A percentile compares a stretch with the other conserved stretches of the same genome.
phyloP scores from a whole-genome alignment of 2,329 filamentous ascomycete genomes.

The Monosporascus ibericus region DNA sequence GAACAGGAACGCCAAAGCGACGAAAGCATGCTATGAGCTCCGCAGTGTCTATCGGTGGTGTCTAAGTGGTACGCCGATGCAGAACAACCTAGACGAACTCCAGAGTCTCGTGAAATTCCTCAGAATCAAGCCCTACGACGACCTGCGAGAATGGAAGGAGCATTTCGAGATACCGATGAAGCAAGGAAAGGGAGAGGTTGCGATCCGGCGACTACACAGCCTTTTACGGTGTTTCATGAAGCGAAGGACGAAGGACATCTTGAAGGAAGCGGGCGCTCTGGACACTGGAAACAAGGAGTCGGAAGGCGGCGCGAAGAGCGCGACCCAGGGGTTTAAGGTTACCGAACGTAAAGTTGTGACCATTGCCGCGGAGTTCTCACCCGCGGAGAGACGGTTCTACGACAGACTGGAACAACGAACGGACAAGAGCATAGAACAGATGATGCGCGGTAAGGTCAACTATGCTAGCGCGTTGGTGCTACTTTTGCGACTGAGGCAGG shows the following conservation, averaged over 20 bases:
- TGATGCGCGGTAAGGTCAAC: slow-evolving; percentile 80
- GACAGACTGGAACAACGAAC: slow-evolving; percentile 75
- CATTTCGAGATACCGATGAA: slow-evolving; percentile 88
- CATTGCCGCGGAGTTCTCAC: slow-evolving; percentile 70
- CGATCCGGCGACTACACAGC: slow-evolving; percentile 78
- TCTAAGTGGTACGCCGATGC: slow-evolving; percentile 91
- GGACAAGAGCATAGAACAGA: slow-evolving; percentile 77
- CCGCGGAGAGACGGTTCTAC: slow-evolving; percentile 80
- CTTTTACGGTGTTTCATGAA: slow-evolving; percentile 95
- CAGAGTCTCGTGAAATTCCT: slow-evolving; percentile 92
- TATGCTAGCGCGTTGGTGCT: slow-evolving; percentile 93
- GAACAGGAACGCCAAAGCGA: slow-evolving; percentile 92
- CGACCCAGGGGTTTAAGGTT: slow-evolving; percentile 72
- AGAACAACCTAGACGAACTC: slow-evolving; percentile 95
- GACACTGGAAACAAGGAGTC: slow-evolving; percentile 65
- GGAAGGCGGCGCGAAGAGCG: slow-evolving; percentile 38
- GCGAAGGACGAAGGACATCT: slow-evolving; percentile 93
- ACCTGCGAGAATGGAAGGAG: slow-evolving; percentile 81
- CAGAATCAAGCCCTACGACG: slow-evolving; percentile 84
- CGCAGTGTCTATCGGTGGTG: slow-evolving; percentile 91
- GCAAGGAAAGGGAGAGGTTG: slow-evolving; percentile 80
- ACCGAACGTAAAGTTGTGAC: slow-evolving; percentile 85
- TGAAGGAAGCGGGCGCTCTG: slow-evolving; percentile 79
- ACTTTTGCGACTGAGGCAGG: slow-evolving; percentile 82
- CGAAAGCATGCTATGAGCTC: slow-evolving; percentile 83